Percentiles rank a stretch among this genome's conserved stretches.
These are phyloP conservation scores for Aspergillus carlsbadensis DNA, from an alignment of 495 filamentous ascomycete genomes.

Conservation along the genomic window DNA sequence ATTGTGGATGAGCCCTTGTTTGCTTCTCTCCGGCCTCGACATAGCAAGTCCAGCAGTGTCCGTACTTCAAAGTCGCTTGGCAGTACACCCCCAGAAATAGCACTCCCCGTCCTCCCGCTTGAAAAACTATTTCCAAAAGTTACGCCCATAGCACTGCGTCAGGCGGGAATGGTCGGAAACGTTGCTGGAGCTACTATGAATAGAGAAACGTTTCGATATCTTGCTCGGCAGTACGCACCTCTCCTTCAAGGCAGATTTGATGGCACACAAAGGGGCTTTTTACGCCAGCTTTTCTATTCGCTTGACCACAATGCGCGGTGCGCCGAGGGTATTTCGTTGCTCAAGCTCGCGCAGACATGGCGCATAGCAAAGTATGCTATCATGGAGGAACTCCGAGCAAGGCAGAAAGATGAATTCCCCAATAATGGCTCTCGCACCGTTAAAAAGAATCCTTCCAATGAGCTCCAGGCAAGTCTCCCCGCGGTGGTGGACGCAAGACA, in stretches of 20 bases:
- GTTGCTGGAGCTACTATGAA: constrained; percentile 55
- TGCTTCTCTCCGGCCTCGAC: constrained; percentile 44
- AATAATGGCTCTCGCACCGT: constrained; percentile 24
- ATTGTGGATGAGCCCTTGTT: constrained; percentile 58
- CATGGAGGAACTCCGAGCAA: constrained; percentile 55
- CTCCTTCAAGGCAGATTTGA: constrained; percentile 29
- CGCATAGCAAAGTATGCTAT: constrained; percentile 64
- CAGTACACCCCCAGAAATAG: constrained; percentile 56
- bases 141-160: constrained; percentile 53
- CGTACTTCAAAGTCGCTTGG: constrained; percentile 43
- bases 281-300: constrained; percentile 51
- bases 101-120: constrained; percentile 52
- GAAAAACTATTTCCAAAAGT: constrained; percentile 58
- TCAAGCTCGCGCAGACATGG: constrained; percentile 74
- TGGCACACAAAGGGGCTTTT: constrained; percentile 31
- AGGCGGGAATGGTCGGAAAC: constrained; percentile 61
- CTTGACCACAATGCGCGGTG: constrained; percentile 62
- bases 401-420: constrained; percentile 52
- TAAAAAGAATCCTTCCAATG: constrained; percentile 36
- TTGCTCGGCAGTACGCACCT: constrained; percentile 57
- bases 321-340: constrained; percentile 57
- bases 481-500: constrained; percentile 35
- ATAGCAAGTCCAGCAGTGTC: constrained; percentile 31
- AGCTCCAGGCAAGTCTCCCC: constrained; percentile 23
- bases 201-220: constrained; percentile 54